Evolutionary conservation across 1,139 yeast species (phyloP).

Genomic region (Taphrina sp.): DNA sequence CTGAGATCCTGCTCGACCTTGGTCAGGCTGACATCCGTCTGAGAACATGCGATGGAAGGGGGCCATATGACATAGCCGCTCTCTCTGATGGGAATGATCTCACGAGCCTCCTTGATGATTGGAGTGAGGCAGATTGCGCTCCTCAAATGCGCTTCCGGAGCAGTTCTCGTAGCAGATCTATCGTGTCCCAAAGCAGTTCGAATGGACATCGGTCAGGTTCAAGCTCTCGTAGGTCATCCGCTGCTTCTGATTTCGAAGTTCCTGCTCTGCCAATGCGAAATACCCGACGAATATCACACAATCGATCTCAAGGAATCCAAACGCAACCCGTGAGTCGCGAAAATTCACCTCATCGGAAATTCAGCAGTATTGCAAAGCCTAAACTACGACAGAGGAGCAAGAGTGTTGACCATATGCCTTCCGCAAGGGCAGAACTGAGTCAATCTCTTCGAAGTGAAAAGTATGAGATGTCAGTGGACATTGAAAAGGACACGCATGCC

Average conservation of each 20-base stretch:
- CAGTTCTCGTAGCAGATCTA: slow-evolving; percentile 4
- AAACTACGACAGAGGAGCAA: not conserved
- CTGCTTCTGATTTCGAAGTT: not conserved
- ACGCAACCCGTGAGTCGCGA: no score
- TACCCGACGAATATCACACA: not conserved
- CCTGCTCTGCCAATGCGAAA: not conserved
- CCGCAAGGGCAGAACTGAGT: not conserved
- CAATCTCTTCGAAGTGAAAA: no score
- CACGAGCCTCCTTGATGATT: slow-evolving; percentile 8
- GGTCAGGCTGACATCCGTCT: slow-evolving; percentile 49
- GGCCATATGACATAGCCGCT: slow-evolving; percentile 25
- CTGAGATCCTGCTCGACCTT: slow-evolving; percentile 58
- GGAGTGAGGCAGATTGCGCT: slow-evolving; percentile 1
- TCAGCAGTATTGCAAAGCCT: not conserved
- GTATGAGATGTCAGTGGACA: no score
- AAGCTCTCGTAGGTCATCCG: not conserved
- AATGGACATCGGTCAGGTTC: no score
- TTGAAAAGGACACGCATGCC: not conserved
- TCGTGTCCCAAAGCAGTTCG: slow-evolving; percentile 1
- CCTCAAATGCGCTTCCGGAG: not conserved
- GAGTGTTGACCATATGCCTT: not conserved
- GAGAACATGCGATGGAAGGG: slow-evolving; percentile 20
- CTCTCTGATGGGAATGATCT: slow-evolving; percentile 6
- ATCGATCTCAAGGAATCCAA: not conserved
- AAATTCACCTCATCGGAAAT: no score